Conservation (phyloP, 352 stramenopile genomes). For the Blastocystis sp. region DNA sequence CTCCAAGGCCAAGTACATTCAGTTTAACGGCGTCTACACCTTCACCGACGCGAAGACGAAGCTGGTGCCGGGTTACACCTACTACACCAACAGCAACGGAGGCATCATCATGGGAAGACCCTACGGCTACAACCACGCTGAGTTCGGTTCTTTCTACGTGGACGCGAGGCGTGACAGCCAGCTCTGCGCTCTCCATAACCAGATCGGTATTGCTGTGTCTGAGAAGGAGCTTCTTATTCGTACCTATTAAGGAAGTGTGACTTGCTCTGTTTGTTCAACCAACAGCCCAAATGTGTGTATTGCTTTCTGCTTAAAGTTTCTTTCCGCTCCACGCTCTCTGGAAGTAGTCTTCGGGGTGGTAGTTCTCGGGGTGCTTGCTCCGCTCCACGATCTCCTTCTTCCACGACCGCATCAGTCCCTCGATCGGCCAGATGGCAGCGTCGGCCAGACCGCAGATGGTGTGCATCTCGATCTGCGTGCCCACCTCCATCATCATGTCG, state of each 20-base stretch:
- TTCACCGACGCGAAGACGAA: not conserved
- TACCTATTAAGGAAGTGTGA: constrained; percentile 29
- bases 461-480: constrained; percentile 95
- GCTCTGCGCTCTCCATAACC: constrained; percentile 52
- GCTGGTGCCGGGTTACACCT: constrained; percentile 42
- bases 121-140: constrained; percentile 39
- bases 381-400: constrained; percentile 95
- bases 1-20: constrained; percentile 10
- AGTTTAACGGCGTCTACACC: constrained; percentile 49
- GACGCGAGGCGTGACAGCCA: not conserved
- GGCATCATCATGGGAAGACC: constrained; percentile 40
- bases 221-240: constrained; percentile 61
- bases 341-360: constrained; percentile 70
- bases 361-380: constrained; percentile 78
- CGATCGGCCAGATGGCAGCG: constrained; percentile 95
- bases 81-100: constrained; percentile 65
- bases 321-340: constrained; percentile 64
- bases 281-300: not conserved
- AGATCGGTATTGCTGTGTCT: constrained; percentile 66
- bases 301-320: not conserved
- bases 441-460: constrained; percentile 98
- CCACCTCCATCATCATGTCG: constrained; percentile 97
- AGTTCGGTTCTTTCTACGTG: constrained; percentile 61
- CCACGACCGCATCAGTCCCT: constrained; percentile 96
- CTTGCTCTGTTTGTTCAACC: not conserved